A percentile compares a stretch with the other conserved stretches of the same genome.
Conservation (phyloP, 352 stramenopile species). For the Phytopythium vexans region DNA sequence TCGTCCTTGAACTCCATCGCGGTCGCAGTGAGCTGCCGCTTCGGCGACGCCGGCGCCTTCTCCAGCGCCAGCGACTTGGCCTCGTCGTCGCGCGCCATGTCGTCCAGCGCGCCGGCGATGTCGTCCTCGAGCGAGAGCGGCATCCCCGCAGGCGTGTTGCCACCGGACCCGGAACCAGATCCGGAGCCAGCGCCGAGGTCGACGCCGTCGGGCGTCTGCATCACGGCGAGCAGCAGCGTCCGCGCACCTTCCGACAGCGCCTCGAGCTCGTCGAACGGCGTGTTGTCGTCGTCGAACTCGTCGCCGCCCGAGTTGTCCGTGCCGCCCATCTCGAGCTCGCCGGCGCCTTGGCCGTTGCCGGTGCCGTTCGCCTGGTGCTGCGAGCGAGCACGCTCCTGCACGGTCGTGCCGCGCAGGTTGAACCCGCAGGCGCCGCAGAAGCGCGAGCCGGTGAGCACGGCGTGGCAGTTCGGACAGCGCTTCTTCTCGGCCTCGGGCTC, state of each 20-base stretch:
- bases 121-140: background rate
- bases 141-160: too few relatives aligned
- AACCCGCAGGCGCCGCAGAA: constrained; percentile 88
- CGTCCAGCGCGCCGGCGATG: constrained; percentile 7
- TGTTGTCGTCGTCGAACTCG: constrained; percentile 80
- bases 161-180: too few relatives aligned
- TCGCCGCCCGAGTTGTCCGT: constrained; percentile 44
- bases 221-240: constrained; percentile 81
- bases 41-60: background rate
- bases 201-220: constrained; percentile 83
- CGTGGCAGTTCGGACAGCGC: constrained; percentile 78
- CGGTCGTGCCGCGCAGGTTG: constrained; percentile 77
- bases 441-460: constrained; percentile 80
- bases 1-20: constrained; percentile 32
- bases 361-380: too few relatives aligned
- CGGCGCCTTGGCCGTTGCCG: constrained; percentile 16
- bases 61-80: constrained; percentile 11
- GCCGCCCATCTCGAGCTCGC: background rate
- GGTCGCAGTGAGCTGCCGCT: constrained; percentile 15
- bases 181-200: constrained; percentile 35
- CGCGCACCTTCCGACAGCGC: constrained; percentile 81
- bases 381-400: constrained; percentile 40
- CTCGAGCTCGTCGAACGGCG: constrained; percentile 83
- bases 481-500: constrained; percentile 80
- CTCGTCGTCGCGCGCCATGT: constrained; percentile 32